Conservation (phyloP, 139 green algal genomes). For the Spirogloea muscicola region DNA sequence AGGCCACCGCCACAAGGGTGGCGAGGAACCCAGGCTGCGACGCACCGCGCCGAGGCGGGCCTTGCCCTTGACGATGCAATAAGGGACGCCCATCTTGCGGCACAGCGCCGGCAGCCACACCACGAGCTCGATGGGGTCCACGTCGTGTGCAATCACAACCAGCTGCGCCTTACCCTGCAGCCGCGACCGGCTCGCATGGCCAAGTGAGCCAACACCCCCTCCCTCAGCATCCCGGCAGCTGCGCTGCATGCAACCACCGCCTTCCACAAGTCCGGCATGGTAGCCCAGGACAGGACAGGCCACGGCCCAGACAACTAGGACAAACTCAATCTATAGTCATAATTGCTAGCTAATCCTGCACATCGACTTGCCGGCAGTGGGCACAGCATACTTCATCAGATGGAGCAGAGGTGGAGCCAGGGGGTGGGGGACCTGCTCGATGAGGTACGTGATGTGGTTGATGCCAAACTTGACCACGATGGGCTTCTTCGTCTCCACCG, state of each 20-base stretch:
- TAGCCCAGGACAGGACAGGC: not conserved
- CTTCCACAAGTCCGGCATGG: not conserved
- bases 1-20: no score
- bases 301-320: not conserved
- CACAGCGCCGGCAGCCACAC: slow-evolving; percentile 98
- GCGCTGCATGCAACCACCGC: not conserved
- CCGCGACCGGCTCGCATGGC: not conserved
- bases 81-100: slow-evolving; percentile 98
- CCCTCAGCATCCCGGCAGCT: not conserved
- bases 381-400: not conserved
- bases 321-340: not conserved
- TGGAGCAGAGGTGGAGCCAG: not conserved
- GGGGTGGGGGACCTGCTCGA: slow-evolving; percentile 65
- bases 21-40: no score
- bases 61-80: slow-evolving; percentile 96
- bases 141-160: slow-evolving; percentile 97
- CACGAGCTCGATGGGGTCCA: slow-evolving; percentile 98
- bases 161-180: slow-evolving; percentile 84
- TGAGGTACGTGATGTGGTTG: slow-evolving; percentile 97
- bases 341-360: not conserved
- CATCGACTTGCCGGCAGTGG: not conserved
- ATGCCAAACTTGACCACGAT: slow-evolving; percentile 98
- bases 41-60: slow-evolving; percentile 52
- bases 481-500: slow-evolving; percentile 94
- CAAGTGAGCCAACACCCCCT: not conserved